phyloP scores from a whole-genome alignment of 306 rosid species.

The Cajanus cajan region DNA sequence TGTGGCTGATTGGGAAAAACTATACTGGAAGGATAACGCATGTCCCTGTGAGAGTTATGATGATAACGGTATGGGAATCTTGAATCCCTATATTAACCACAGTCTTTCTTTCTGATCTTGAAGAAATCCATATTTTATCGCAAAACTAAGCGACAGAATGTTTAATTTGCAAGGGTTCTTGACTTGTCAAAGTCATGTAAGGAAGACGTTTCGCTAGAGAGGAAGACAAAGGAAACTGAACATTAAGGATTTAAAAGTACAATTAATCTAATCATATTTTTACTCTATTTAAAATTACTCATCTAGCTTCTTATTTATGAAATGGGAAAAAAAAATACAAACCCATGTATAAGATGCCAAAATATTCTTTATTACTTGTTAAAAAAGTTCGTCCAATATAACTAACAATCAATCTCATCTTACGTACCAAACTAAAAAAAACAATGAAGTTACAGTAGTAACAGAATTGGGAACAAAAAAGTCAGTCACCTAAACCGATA shows the following conservation, averaged over 20 bases:
- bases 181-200: background rate
- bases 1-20: background rate
- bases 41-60: background rate
- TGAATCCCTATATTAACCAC: background rate
- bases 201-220: background rate
- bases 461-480: background rate
- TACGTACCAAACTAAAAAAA: background rate
- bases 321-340: background rate
- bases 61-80: background rate
- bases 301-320: background rate
- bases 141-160: background rate
- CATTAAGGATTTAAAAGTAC: background rate
- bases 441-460: background rate
- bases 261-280: background rate
- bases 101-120: background rate
- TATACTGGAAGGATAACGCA: background rate
- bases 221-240: background rate
- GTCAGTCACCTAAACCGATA: background rate
- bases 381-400: background rate
- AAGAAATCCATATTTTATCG: background rate
- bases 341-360: background rate
- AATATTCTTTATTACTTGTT: background rate
- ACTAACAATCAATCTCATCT: background rate
- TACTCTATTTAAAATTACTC: background rate
- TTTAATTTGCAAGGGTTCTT: background rate